Evolutionary conservation across 352 stramenopile species (phyloP), one percentile per base, ranked within the genome.

Genomic region (Globisporangium sylvaticum): DNA sequence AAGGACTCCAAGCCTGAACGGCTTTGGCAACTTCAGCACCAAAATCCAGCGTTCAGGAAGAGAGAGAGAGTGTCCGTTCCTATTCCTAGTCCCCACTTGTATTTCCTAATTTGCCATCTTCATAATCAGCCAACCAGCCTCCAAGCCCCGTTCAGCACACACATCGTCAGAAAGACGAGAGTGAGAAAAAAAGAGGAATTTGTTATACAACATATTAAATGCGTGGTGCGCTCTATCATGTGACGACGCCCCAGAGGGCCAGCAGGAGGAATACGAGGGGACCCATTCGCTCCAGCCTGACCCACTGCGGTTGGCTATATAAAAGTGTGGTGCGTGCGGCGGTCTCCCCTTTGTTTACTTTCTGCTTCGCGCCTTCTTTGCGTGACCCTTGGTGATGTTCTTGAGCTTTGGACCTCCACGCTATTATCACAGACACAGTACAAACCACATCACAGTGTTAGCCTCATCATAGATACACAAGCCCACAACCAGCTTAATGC

Each of bases 331-430:
- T 53, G 4, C 39, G 39, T 48, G 39, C 18, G 12, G n/a, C 18
- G 15, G 39, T n/a, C 12, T 48, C 39, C 39, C 7, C 39, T 14
- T 15, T 57, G 37, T 72, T 56, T 88, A 88, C 72, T 83, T 89
- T 34, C 60, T 44, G 63, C 63, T 88, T 66, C 80, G 78, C 48
- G 68, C 78, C 72, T 88, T 88, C 75, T 89, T 91, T 58, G 73
- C 72, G 50, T 71, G 66, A 18, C 84, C 84, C 74, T 92, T 92
- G 67, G 84, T 91, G 60, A 92, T 75, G 68, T 88, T 89, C 67
- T 88, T 84, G 25, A 91, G 65, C 67, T 90, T 89, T 73, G 67
- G 78, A 67, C 53, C 77, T 70, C 64, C 64, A 48, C 68, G 66
- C 42, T 70, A 15, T 37, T 44, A n/a, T n/a, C n/a, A n/a, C n/a